Evolutionary conservation across 495 filamentous ascomycete species (phyloP), one percentile per base, ranked within the genome.

Genomic region (Bacidia rubella): DNA sequence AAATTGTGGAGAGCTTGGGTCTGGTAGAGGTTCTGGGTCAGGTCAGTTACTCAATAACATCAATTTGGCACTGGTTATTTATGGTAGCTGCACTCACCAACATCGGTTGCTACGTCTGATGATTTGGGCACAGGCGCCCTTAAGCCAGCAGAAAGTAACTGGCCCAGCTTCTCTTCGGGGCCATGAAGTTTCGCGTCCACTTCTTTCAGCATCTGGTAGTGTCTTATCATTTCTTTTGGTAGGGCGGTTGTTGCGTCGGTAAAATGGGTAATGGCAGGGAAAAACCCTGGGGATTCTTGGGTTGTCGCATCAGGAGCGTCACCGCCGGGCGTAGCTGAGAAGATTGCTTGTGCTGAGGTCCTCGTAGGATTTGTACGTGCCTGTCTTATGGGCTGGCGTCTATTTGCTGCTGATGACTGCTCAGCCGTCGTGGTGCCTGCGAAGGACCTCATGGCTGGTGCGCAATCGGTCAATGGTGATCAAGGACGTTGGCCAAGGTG

Each of bases 201-300:
- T 66, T 99, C 92, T 60, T 95, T 95, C 47, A 99, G 71, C 42
- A 96, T 75, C 4, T 89, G 92, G 62, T 94, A 95, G 65, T 99
- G 90, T 54, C 87, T 78, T 52, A 94, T 86, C 49, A 95, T 87
- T 63, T 99, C 92, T 63, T 87, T 86, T 7, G 92, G 92, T 3
- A 99, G 80, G 22, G 93, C 90, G 19, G 85, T 83, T 59, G 96
- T 86, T 44, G 89, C 80, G 66, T 97, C 89, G 52, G 90, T 84
- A 66, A 97, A 99, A 69, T 90, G 85, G 24, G 86, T 89, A 55
- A 96, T 83, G 22, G 89, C 93, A 49, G 92, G 93, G 60, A 90
- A 93, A 70, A 98, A 83, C 38, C 81, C 81, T 41, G 76, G 77
- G 22, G 38, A 47, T 22, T 56, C 43, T 35, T 57, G 49, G 39